Evolutionary conservation across 805 yeast genomes (phyloP).

Genomic region (Ogataea naganishii): DNA sequence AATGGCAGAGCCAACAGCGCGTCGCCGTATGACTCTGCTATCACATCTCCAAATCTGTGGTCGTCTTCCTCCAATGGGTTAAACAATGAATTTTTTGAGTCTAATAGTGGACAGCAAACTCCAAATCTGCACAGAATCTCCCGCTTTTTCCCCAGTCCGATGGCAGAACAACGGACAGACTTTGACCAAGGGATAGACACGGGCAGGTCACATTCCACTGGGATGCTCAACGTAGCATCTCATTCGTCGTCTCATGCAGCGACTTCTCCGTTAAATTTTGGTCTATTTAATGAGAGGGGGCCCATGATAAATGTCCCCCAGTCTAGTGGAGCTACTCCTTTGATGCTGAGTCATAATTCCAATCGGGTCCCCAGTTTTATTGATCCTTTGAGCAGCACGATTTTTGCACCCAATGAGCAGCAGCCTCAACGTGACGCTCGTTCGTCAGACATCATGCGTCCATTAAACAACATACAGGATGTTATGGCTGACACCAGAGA

Average conservation of each 20-base stretch:
- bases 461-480: no score
- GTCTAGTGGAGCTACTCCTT: background rate
- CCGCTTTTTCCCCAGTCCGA: conserved; percentile 27
- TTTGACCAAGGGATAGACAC: conserved; percentile 1
- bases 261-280: conserved; percentile 13
- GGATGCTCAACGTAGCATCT: conserved; percentile 4
- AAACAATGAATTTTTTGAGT: background rate
- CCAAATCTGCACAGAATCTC: conserved; percentile 19
- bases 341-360: background rate
- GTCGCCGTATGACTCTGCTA: background rate
- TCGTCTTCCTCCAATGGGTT: conserved; percentile 1
- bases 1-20: background rate
- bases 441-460: no score
- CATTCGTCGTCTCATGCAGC: no score
- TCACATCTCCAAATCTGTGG: background rate
- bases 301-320: background rate
- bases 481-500: no score
- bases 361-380: conserved; percentile 1
- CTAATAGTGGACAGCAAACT: conserved; percentile 7
- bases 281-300: conserved; percentile 5
- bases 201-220: conserved; percentile 13
- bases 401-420: background rate
- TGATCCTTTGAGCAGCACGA: conserved; percentile 1
- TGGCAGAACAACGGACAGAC: conserved; percentile 13
- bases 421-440: background rate